Percentiles rank a stretch among this genome's conserved stretches.
Conservation (phyloP, 2,329 filamentous ascomycete genomes). For the Leptodontidium sp. region DNA sequence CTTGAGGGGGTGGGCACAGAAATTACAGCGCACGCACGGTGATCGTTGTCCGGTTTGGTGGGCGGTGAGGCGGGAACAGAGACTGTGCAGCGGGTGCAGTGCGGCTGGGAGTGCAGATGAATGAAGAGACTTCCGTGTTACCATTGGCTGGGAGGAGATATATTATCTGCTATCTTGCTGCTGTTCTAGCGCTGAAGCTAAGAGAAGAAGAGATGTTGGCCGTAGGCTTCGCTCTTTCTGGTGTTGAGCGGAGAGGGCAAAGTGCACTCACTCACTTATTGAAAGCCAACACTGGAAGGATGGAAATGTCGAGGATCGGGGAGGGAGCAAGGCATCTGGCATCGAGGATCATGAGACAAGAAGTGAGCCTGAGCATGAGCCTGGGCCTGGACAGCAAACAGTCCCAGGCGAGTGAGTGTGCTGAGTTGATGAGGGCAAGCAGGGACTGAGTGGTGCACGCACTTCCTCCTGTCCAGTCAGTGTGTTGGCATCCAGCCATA, state of each 20-base stretch:
- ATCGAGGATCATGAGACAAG: slow-evolving; percentile 23
- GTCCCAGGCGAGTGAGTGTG: slow-evolving; percentile 4
- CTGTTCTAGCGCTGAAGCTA: background rate
- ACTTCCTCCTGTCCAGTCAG: no score
- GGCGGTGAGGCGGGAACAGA: slow-evolving; percentile 19
- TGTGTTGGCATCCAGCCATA: background rate
- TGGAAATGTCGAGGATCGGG: slow-evolving; percentile 17
- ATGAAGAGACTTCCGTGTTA: slow-evolving; percentile 13
- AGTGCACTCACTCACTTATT: background rate
- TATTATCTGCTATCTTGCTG: background rate
- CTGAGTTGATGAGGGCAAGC: background rate
- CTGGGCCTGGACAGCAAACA: background rate
- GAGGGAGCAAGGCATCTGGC: background rate
- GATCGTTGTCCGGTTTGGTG: slow-evolving; percentile 14
- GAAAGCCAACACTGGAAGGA: background rate
- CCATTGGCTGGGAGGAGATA: slow-evolving; percentile 23
- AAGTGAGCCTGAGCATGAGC: background rate
- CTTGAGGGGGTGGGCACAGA: background rate
- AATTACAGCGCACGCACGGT: slow-evolving; percentile 9
- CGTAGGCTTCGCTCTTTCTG: background rate
- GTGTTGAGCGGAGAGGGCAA: background rate
- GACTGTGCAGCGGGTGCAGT: no score
- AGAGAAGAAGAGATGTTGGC: no score
- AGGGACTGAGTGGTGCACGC: no score
- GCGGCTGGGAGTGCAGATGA: background rate